Percentiles rank a stretch among this genome's conserved stretches.
Conservation (phyloP, 345 rosid species). For the Salix dunnii region DNA sequence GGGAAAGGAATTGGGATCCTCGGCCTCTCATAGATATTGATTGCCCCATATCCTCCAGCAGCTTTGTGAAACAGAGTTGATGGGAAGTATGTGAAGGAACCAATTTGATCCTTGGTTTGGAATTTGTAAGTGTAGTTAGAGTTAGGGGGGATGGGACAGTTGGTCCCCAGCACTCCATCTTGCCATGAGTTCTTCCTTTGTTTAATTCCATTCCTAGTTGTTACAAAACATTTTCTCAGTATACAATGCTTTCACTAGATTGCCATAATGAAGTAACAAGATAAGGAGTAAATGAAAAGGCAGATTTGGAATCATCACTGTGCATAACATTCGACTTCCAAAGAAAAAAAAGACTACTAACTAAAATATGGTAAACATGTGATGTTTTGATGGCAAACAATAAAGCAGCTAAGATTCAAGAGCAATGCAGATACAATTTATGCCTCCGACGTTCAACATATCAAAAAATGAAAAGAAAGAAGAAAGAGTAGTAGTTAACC, state of each 20-base stretch:
- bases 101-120: constrained; percentile 45
- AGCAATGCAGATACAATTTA: not conserved
- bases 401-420: not conserved
- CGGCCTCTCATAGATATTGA: constrained; percentile 49
- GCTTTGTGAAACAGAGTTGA: constrained; percentile 49
- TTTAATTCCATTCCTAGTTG: constrained; percentile 42
- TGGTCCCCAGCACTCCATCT: constrained; percentile 50
- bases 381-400: not conserved
- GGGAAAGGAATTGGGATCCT: constrained; percentile 57
- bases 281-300: not conserved
- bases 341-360: not conserved
- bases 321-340: not conserved
- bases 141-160: constrained; percentile 39
- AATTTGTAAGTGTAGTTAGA: constrained; percentile 40
- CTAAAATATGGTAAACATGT: too few relatives aligned
- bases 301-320: not conserved
- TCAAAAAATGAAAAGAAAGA: not conserved
- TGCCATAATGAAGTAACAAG: not conserved
- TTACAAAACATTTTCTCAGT: not conserved
- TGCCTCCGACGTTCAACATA: not conserved
- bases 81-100: constrained; percentile 40
- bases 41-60: constrained; percentile 49
- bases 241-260: not conserved
- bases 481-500: not conserved
- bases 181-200: constrained; percentile 52